A percentile compares a stretch with the other conserved stretches of the same genome.
phyloP scores from a whole-genome alignment of 139 green algal genomes.

The Micractinium sp. region DNA sequence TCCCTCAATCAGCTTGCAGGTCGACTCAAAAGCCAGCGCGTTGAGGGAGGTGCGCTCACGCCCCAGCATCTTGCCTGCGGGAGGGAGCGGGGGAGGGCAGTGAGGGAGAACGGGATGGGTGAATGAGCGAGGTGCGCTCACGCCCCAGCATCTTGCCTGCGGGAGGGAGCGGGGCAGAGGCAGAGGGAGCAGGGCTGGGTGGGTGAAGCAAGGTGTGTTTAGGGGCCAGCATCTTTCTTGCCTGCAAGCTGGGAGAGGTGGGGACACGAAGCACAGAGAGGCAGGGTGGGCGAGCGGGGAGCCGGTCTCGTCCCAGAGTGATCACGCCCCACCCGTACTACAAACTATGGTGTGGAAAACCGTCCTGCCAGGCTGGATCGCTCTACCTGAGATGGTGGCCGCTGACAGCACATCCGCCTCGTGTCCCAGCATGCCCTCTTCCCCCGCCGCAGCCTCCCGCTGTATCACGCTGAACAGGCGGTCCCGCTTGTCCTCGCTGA shows the following conservation, averaged over 20 bases:
- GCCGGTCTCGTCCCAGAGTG: no score
- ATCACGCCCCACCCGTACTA: no score
- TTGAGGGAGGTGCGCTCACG: conserved; percentile 71
- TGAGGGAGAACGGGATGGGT: neutral
- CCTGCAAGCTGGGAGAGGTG: neutral
- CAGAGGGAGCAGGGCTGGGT: neutral
- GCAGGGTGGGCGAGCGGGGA: no score
- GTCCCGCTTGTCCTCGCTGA: conserved; percentile 75
- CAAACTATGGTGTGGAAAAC: no score
- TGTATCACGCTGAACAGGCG: conserved; percentile 71
- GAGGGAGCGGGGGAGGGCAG: neutral
- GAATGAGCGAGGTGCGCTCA: neutral
- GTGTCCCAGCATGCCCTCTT: conserved; percentile 56
- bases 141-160: conserved; percentile 44
- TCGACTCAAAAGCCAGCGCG: conserved; percentile 71
- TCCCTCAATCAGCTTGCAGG: conserved; percentile 68
- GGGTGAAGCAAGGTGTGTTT: neutral
- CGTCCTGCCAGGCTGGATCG: no score
- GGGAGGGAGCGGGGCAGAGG: neutral
- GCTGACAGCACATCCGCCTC: conserved; percentile 74
- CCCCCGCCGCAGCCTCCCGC: conserved; percentile 32
- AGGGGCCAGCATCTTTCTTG: neutral
- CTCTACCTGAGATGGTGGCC: conserved; percentile 60
- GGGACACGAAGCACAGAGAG: no score
- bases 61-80: conserved; percentile 51